Base-by-base conservation (phyloP, 1,139 yeast species). In the Pneumocystis wakefieldiae region DNA sequence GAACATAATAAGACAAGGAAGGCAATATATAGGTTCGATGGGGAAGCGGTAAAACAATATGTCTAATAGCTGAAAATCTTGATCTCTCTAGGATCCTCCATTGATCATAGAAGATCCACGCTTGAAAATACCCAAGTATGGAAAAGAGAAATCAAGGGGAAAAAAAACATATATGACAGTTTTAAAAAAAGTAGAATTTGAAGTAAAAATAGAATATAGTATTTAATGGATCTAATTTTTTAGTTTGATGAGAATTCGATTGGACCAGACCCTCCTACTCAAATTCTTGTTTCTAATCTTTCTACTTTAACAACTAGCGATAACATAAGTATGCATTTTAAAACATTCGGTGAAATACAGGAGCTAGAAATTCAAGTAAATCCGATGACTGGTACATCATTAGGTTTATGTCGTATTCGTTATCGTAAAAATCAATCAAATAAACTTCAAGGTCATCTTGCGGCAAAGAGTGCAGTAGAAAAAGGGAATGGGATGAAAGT, bases 331-430 rank as follows among this genome's bases (percentile, higher is more conserved):
- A 76, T 80, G 62, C 84, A 84, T 66, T 83, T 89, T 66, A 77
- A 78, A 59, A 75, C 80, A 48, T 86, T 78, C 73, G 96, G 96
- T 2, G 80, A 80, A 14, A 72, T 84, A 2, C 73, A 76, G 5
- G 83, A 81, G 58, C 76, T 87, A 64, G 82, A 82, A 66, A 78
- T 84, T 66, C 76, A 85, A 28, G 81, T 80, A 66, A 95, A 91
- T 70, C 89, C 94, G 0, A 77, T 78, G 24, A 84, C 87, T 62
- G 96, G 91, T 2, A 87, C 86, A 29, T 92, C 95, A 0, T 74
- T 90, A 62, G 95, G 96, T 2, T 76, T 89, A 41, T 87, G 86
- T 59, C 76, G 83, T 28, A 77, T 89, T 63, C 77, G 80, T 64
- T 90, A 81, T 73, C 65, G 24, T 41, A 66, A 61, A 64, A 64